Evolutionary conservation across 768 basidiomycete species (phyloP).

Genomic region (Lactifluus volemus): DNA sequence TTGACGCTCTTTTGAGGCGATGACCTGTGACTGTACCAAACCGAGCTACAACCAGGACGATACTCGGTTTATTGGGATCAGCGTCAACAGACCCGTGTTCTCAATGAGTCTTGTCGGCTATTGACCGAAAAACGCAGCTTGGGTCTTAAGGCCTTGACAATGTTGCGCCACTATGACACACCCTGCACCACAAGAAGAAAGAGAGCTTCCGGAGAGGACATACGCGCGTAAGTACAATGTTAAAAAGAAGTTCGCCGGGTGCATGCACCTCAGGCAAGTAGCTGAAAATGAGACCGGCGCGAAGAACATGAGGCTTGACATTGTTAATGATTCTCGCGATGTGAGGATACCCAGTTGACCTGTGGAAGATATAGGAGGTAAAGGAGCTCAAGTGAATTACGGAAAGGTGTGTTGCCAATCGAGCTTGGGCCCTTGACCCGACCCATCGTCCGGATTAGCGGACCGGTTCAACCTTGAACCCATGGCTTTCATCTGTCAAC

Average conservation of each 20-base stretch:
- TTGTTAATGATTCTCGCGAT: background rate
- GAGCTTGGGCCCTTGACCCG: background rate
- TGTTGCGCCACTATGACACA: background rate
- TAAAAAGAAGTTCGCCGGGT: background rate
- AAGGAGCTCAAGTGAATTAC: background rate
- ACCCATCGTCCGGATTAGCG: background rate
- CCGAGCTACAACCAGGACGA: background rate
- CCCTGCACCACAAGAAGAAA: slow-evolving; percentile 8
- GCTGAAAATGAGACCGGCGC: slow-evolving; percentile 6
- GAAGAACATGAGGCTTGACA: slow-evolving; percentile 12
- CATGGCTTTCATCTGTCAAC: slow-evolving; percentile 63
- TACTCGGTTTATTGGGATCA: background rate
- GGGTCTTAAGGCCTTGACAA: background rate
- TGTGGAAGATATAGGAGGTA: no score
- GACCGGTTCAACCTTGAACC: background rate
- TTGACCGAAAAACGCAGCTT: background rate
- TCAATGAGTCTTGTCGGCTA: slow-evolving; percentile 5
- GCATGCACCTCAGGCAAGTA: background rate
- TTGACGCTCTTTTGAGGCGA: slow-evolving; percentile 7
- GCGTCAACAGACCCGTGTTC: slow-evolving; percentile 11
- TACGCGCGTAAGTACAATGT: background rate
- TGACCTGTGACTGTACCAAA: background rate
- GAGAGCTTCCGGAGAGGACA: background rate
- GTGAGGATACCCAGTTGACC: no score
- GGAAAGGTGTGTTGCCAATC: background rate